These are phyloP conservation scores for Eucalyptus curtisii DNA, from an alignment of 345 rosid genomes.

Conservation along the genomic window DNA sequence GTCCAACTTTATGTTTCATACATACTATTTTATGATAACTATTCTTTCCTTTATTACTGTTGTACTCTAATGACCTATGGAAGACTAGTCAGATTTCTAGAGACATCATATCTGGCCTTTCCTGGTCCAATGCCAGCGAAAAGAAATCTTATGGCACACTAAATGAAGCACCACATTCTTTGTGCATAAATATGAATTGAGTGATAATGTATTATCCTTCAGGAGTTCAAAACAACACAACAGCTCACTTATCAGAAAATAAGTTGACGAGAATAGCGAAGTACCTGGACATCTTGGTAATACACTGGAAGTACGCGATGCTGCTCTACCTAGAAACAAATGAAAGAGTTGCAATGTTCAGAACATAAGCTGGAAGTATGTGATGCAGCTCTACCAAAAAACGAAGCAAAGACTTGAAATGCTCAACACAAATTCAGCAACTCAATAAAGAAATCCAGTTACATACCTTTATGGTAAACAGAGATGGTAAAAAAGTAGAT, in stretches of 20 bases:
- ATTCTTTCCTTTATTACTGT: neutral
- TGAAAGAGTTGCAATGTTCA: neutral
- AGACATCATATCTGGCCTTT: neutral
- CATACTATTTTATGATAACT: neutral
- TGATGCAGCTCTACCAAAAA: neutral
- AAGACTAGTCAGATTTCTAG: neutral
- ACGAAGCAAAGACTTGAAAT: neutral
- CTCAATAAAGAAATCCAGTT: neutral
- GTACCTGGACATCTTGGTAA: conserved; percentile 76
- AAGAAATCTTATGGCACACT: neutral
- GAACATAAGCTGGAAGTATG: neutral
- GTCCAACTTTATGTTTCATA: neutral
- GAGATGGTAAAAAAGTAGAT: neutral
- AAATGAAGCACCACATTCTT: neutral
- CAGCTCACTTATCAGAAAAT: neutral
- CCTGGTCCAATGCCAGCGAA: neutral
- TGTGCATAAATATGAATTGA: neutral
- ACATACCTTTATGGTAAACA: neutral
- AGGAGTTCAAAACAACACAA: neutral
- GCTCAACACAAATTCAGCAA: neutral
- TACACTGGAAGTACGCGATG: conserved; percentile 60
- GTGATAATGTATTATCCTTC: neutral
- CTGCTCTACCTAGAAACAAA: conserved; percentile 67
- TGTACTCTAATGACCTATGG: neutral
- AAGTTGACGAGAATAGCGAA: neutral